Percentiles rank a stretch among this genome's conserved stretches.
These are phyloP conservation scores for Linnemannia elongata DNA, from an alignment of 192 early-diverging fungal genomes.

Conservation along the genomic window DNA sequence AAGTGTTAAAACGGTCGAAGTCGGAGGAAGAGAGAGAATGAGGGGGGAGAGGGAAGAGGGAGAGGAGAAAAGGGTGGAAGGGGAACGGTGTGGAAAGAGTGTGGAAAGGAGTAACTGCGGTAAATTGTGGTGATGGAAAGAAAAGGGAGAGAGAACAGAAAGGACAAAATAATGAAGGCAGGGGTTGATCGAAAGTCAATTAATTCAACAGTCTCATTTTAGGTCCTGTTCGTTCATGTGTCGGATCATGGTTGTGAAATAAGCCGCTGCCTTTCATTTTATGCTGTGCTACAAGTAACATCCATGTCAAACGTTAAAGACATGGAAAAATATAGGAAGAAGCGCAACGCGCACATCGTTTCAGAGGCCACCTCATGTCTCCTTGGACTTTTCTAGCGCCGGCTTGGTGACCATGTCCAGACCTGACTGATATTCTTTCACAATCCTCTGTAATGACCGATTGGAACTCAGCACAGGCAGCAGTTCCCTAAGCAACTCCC, in stretches of 20 bases:
- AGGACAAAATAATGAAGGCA: background rate
- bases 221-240: background rate
- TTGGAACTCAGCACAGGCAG: slow-evolving; percentile 79
- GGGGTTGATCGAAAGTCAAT: background rate
- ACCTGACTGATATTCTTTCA: slow-evolving; percentile 66
- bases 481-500: slow-evolving; percentile 72
- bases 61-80: background rate
- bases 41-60: background rate
- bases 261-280: background rate
- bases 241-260: background rate
- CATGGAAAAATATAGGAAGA: background rate
- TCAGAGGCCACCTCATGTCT: background rate
- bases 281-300: background rate
- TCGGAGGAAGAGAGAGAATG: background rate
- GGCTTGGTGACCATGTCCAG: slow-evolving; percentile 32
- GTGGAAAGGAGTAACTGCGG: background rate
- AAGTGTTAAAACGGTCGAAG: background rate
- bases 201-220: background rate
- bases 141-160: too few relatives aligned
- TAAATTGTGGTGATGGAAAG: too few relatives aligned
- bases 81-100: background rate
- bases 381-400: background rate
- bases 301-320: background rate
- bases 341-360: background rate
- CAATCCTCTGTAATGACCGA: slow-evolving; percentile 71